Evolutionary conservation across 768 basidiomycete species (phyloP), one percentile per base, ranked within the genome.

Genomic region (Bullera alba): DNA sequence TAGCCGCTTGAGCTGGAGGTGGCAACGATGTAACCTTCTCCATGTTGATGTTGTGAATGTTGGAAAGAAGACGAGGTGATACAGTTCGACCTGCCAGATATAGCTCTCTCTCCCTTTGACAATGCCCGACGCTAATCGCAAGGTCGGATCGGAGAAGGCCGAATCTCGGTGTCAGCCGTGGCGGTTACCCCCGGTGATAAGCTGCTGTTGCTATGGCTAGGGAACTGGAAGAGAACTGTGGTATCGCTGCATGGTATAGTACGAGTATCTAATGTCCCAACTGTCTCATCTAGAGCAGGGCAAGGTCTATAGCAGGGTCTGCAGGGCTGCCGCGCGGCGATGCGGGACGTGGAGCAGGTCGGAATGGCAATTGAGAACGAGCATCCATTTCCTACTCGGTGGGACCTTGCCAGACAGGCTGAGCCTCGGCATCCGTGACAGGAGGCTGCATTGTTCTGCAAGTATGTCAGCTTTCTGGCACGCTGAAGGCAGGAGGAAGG

Each of bases 401-500:
- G 10, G 70, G 61, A 15, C 67, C 70, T 48, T 67, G 67, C 67
- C 70, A 71, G 29, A 71, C 70, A 6, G 69, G 65, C 37, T 69
- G 65, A 15, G 65, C 48, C 37, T 71, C 70, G 2, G 56, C 48
- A 47, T 71, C 70, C 5, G 48, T 56, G 12, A 50, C 48, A 15
- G 69, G 69, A 17, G 69, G 42, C 42, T 67, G 62, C 70, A 71
- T 71, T 5, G 70, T 71, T 14, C 70, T 71, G 37, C 19, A n/a
- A 38, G 17, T 25, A 21, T 23, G 27, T 49, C 48, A 54, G 50
- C 27, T 14, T 17, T 27, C 16, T 14, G 12, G 37, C 7, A n/a
- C 23, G 34, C 39, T 22, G 15, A 15, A 44, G 8, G 35, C 16
- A 36, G 26, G 2, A 29, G n/a, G 32, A 34, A 34, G 32, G 32